Percentiles rank a stretch among this genome's conserved stretches.
These are phyloP conservation scores for Rosa rugosa DNA, from an alignment of 306 rosid genomes.

Conservation along the genomic window DNA sequence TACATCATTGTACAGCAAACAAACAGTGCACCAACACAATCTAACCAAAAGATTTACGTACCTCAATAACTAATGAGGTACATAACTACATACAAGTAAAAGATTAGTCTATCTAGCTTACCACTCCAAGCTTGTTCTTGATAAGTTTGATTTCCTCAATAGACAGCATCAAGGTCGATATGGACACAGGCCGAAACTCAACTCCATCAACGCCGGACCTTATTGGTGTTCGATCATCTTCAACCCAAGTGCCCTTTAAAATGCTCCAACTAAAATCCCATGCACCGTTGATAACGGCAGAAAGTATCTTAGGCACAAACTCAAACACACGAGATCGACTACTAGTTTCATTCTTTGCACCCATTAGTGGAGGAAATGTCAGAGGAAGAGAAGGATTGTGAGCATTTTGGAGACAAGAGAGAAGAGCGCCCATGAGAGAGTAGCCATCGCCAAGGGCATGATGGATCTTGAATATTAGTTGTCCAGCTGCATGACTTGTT, in stretches of 20 bases:
- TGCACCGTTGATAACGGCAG: neutral
- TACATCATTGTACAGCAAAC: too few relatives aligned
- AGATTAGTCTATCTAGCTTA: neutral
- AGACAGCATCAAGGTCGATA: neutral
- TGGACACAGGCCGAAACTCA: neutral
- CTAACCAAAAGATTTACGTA: neutral
- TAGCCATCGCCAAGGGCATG: conserved; percentile 14
- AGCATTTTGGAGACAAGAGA: conserved; percentile 6
- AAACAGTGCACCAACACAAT: too few relatives aligned
- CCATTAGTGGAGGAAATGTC: neutral
- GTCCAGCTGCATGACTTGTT: neutral
- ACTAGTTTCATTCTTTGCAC: neutral
- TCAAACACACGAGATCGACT: neutral
- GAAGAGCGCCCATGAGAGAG: conserved; percentile 2
- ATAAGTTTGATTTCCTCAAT: neutral
- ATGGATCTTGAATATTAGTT: conserved; percentile 1
- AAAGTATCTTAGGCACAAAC: neutral
- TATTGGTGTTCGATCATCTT: conserved; percentile 14
- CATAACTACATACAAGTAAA: too few relatives aligned
- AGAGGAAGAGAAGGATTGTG: neutral
- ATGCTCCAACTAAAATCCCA: conserved; percentile 10
- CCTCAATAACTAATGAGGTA: neutral
- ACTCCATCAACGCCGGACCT: conserved; percentile 8
- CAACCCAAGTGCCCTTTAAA: neutral
- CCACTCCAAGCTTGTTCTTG: conserved; percentile 11